Evolutionary conservation across 345 rosid species (phyloP).

Genomic region (Rhodamnia rubescens): DNA sequence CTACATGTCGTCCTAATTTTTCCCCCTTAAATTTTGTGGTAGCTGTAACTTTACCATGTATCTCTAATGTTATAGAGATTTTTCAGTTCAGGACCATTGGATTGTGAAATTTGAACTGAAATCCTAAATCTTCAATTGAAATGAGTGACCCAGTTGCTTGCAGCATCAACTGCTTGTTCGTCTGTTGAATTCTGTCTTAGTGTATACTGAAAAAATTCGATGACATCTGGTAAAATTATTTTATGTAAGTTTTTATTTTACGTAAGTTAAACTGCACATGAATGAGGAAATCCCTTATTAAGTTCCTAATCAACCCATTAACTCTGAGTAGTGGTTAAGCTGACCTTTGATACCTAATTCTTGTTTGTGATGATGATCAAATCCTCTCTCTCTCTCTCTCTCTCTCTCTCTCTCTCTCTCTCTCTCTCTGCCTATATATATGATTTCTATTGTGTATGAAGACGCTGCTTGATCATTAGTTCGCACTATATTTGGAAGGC

Average conservation of each 20-base stretch:
- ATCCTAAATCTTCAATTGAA: neutral
- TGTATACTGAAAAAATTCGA: neutral
- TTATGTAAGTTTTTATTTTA: neutral
- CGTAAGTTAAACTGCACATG: neutral
- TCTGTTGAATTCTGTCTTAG: neutral
- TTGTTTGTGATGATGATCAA: neutral
- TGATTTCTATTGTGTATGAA: neutral
- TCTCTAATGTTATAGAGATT: neutral
- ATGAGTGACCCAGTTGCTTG: neutral
- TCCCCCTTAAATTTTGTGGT: neutral
- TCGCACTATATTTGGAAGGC: neutral
- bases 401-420: too few relatives aligned
- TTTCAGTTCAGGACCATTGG: neutral
- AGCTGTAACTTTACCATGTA: neutral
- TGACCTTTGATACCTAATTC: neutral
- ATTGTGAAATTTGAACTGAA: neutral
- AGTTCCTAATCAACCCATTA: neutral
- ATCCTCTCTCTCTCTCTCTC: neutral
- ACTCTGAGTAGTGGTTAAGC: neutral
- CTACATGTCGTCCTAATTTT: neutral
- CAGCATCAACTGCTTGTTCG: neutral
- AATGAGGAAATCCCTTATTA: neutral
- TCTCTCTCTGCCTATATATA: too few relatives aligned
- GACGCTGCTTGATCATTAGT: neutral
- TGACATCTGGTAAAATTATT: neutral